phyloP scores from a whole-genome alignment of 108 stramenopile genomes.

The Parietichytrium sp. region DNA sequence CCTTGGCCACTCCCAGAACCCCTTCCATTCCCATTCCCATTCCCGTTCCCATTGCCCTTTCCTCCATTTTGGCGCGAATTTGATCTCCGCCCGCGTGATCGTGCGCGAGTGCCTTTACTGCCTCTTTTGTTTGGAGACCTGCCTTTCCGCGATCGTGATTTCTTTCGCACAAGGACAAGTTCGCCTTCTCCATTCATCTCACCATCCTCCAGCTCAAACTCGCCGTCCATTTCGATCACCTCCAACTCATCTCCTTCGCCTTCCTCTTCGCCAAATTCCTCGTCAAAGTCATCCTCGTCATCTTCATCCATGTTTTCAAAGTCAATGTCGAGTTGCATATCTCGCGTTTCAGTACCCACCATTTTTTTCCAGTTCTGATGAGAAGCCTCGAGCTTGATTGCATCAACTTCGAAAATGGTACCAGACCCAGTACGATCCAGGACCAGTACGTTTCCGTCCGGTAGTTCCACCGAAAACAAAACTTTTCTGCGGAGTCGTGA shows the following conservation, averaged over 20 bases:
- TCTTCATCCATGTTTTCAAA: constrained; percentile 5
- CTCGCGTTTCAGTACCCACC: background rate
- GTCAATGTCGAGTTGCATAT: background rate
- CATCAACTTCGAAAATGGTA: background rate
- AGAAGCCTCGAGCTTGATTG: background rate
- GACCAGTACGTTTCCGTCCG: background rate
- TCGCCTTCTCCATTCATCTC: constrained; percentile 24
- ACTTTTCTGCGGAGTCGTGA: background rate
- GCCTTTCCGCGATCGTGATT: too few relatives aligned
- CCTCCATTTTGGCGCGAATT: constrained; percentile 19
- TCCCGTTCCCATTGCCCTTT: constrained; percentile 35
- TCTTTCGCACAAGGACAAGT: background rate
- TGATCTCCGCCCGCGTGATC: too few relatives aligned
- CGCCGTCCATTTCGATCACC: constrained; percentile 24
- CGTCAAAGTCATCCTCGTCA: constrained; percentile 4
- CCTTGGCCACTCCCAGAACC: background rate
- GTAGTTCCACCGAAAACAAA: background rate
- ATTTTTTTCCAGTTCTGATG: constrained; percentile 25
- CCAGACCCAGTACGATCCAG: constrained; percentile 12
- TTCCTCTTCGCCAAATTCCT: background rate
- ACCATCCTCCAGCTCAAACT: background rate
- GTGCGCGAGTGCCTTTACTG: too few relatives aligned
- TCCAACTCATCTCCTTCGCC: background rate
- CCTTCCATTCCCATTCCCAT: background rate
- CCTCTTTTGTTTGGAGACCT: too few relatives aligned